Base-by-base conservation (phyloP, 2,329 filamentous ascomycete species). In the Cladophialophora carrionii region DNA sequence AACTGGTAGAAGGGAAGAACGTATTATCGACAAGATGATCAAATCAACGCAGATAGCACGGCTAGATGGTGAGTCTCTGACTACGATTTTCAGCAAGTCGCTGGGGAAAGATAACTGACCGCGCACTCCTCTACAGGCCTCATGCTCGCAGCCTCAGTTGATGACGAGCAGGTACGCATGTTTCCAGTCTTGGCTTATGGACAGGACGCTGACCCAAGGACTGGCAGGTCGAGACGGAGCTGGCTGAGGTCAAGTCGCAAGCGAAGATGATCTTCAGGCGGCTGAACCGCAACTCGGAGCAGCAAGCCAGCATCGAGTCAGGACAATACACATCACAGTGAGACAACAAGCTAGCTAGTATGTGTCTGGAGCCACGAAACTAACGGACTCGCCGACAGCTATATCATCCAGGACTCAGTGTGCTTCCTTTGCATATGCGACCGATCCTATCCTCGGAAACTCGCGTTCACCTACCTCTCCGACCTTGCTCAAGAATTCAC, bases 401-500 rank as follows among this genome's bases (percentile, higher is more conserved):
- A 96, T 83, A 82, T 94, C 69, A 90, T 99, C 79, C 83, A 89
- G 73, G 84, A 88, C 74, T 88, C 91, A 73, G 85, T 99, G 72
- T 89, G 92, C 80, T 98, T 96, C 83, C 84, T 98, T 73, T 92
- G 90, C 83, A 94, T 99, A 79, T 93, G 91, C 83, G 93, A 97
- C 78, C 85, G 87, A 64, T 91, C 91, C 63, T 99, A 98, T 83
- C 94, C 95, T 64, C 94, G 95, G 79, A 98, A 99, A 80, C 90
- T 99, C 56, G 94, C 96, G 75, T 96, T 99, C 80, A 97, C 94
- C 67, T 99, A 98, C 85, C 92, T 99, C 67, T 88, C 91, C 73
- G 95, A 99, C 82, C 86, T 99, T 61, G 86, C 90, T 65, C 86
- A 87, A 77, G 95, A 99, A 82, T 99, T 99, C 83, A 88, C 88